A percentile compares a stretch with the other conserved stretches of the same genome.
phyloP scores from a whole-genome alignment of 1,284 basidiomycete species.

The Mrakiaceae sp. region DNA sequence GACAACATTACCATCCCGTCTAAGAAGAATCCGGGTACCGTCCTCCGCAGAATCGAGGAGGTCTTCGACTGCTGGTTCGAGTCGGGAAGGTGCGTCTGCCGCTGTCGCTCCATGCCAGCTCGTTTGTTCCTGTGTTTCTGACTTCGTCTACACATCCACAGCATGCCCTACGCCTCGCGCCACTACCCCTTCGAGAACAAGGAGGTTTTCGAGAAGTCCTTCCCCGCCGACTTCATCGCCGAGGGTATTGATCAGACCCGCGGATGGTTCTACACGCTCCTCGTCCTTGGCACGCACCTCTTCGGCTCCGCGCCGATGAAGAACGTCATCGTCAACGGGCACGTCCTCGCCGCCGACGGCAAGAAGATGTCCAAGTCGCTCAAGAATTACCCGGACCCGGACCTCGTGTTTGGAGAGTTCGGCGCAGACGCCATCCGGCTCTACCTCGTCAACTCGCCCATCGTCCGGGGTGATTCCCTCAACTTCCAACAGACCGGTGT shows the following conservation, averaged over 20 bases:
- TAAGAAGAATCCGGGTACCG: conserved; percentile 69
- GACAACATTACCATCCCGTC: conserved; percentile 96
- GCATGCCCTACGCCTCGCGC: conserved; percentile 96
- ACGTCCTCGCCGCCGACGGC: conserved; percentile 91
- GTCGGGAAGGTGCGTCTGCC: conserved; percentile 66
- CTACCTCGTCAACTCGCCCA: conserved; percentile 98
- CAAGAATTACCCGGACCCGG: conserved; percentile 97
- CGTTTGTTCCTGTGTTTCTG: background rate
- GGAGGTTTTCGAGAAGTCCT: conserved; percentile 63
- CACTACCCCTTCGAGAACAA: conserved; percentile 99
- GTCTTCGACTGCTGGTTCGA: conserved; percentile 99
- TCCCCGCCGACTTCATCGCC: conserved; percentile 96
- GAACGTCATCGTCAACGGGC: conserved; percentile 91
- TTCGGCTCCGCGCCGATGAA: conserved; percentile 95
- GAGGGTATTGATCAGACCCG: conserved; percentile 94
- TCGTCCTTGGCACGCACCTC: conserved; percentile 89
- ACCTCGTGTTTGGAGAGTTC: conserved; percentile 76
- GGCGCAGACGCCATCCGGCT: conserved; percentile 97
- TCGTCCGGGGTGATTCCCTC: conserved; percentile 94
- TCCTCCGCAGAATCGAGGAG: conserved; percentile 79
- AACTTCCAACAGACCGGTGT: conserved; percentile 98
- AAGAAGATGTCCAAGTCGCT: conserved; percentile 99
- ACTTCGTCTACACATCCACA: conserved; percentile 29
- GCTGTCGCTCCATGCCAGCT: background rate
- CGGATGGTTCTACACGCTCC: conserved; percentile 98